phyloP scores from a whole-genome alignment of 441 rosid genomes.

The Lepidium campestre region DNA sequence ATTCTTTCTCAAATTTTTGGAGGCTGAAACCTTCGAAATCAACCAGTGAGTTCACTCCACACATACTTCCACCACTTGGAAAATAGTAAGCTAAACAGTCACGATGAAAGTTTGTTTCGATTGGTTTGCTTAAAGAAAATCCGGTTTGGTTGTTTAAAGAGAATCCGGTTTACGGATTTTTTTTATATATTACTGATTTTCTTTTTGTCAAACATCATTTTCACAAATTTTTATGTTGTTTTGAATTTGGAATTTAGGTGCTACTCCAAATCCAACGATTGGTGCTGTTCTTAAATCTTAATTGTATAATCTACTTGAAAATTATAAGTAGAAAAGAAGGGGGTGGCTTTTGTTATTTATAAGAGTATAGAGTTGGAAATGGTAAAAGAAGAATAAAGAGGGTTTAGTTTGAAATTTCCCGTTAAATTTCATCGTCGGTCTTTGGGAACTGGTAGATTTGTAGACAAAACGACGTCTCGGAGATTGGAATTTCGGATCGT shows the following conservation, averaged over 20 bases:
- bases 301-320: background rate
- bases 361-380: background rate
- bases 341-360: background rate
- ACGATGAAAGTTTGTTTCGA: background rate
- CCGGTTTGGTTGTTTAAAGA: background rate
- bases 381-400: background rate
- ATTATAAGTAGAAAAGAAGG: background rate
- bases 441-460: slow-evolving; percentile 20
- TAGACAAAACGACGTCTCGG: slow-evolving; percentile 30
- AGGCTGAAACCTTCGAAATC: background rate
- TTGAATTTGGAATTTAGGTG: background rate
- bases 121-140: background rate
- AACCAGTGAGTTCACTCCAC: background rate
- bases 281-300: too few species aligned
- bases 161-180: background rate
- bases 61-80: background rate
- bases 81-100: background rate
- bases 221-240: background rate
- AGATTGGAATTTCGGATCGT: slow-evolving; percentile 29
- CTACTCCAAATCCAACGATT: background rate
- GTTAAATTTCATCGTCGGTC: background rate
- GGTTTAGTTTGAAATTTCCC: slow-evolving; percentile 14
- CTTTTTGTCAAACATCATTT: background rate
- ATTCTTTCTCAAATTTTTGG: background rate
- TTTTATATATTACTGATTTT: background rate